phyloP scores from a whole-genome alignment of 2,329 filamentous ascomycete genomes.

The Emmonsia crescens region DNA sequence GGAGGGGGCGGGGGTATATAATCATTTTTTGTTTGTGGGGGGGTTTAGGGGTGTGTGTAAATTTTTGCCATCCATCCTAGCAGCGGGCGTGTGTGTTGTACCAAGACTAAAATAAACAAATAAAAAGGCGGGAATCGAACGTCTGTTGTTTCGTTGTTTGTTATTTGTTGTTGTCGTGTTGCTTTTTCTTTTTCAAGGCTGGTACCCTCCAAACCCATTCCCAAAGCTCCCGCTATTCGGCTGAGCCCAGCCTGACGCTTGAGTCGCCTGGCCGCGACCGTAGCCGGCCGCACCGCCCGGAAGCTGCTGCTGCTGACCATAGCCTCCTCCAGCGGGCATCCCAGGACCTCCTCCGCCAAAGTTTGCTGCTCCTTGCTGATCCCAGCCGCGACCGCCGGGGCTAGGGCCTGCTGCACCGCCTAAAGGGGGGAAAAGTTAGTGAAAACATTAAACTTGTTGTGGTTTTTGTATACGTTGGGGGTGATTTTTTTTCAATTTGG shows the following conservation, averaged over 20 bases:
- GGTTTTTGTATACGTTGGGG: neutral
- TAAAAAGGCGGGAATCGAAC: neutral
- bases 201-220: slow-evolving; percentile 51
- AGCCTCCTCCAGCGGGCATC: slow-evolving; percentile 59
- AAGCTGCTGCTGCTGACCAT: slow-evolving; percentile 42
- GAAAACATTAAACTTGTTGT: neutral
- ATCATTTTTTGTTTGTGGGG: neutral
- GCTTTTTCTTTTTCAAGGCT: slow-evolving; percentile 39
- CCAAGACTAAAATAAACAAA: neutral
- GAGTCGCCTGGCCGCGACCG: slow-evolving; percentile 48
- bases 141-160: no score
- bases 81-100: neutral
- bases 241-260: slow-evolving; percentile 43
- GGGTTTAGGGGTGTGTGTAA: no score
- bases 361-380: slow-evolving; percentile 43
- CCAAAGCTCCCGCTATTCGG: slow-evolving; percentile 39
- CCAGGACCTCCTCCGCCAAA: slow-evolving; percentile 30
- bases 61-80: no score
- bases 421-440: slow-evolving; percentile 23
- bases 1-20: neutral
- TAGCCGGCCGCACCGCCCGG: neutral
- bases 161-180: no score
- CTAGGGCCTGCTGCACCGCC: slow-evolving; percentile 40
- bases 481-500: slow-evolving; percentile 4
- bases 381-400: slow-evolving; percentile 46